Evolutionary conservation across 305 asterid species (phyloP).

Genomic region (Fraxinus latifolia): DNA sequence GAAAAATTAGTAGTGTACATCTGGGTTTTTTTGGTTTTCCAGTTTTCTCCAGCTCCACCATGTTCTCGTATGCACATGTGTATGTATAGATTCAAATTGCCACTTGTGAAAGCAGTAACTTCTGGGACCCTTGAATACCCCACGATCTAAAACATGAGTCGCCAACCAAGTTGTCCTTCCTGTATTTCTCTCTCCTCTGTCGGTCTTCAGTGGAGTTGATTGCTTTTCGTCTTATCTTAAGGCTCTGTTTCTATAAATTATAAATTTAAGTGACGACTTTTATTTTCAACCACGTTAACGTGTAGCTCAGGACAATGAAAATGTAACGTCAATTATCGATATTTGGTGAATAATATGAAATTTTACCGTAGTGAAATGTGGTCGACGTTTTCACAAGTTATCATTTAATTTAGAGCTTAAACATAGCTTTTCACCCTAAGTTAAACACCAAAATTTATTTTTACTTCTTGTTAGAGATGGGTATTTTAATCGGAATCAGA

Average conservation of each 20-base stretch:
- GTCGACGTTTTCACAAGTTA: neutral
- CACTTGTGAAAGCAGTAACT: constrained; percentile 22
- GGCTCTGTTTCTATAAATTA: neutral
- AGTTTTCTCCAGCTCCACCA: constrained; percentile 1
- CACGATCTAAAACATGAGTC: constrained; percentile 9
- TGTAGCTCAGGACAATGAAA: neutral
- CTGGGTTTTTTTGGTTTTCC: neutral
- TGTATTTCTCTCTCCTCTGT: neutral
- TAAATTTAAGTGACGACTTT: no score
- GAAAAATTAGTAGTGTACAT: neutral
- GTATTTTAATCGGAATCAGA: neutral
- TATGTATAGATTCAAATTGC: constrained; percentile 1
- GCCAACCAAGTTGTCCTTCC: constrained; percentile 23
- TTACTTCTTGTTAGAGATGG: neutral
- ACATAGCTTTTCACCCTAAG: neutral
- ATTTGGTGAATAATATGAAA: neutral
- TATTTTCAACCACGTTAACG: no score
- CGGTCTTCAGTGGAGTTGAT: neutral
- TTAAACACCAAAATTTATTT: no score
- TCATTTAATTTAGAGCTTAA: neutral
- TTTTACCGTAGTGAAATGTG: neutral
- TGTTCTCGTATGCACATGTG: neutral
- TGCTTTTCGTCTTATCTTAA: constrained; percentile 20
- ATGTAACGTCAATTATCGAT: neutral
- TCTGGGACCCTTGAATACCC: constrained; percentile 16